Base-by-base conservation (phyloP, 768 basidiomycete species). In the Boletus rubescentipes region DNA sequence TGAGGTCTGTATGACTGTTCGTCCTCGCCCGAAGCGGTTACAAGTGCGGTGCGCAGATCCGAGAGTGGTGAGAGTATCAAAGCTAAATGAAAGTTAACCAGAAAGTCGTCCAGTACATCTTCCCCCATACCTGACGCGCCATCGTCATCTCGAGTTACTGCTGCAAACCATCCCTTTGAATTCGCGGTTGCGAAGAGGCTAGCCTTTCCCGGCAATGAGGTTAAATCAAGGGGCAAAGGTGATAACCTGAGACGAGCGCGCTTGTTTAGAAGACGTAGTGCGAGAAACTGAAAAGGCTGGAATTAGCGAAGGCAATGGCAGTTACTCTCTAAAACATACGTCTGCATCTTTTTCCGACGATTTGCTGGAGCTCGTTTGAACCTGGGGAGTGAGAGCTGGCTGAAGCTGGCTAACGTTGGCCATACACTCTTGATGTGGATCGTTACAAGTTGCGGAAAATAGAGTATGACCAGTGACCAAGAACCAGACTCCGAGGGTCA, bases 81-180 rank as follows among this genome's bases (percentile, higher is more conserved):
- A n/a, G 72, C 89, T 91, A 56, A 5, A 57, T 29, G 1, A 35
- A n/a, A n/a, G 5, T 46, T 2, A 36, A 44, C 9, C 10, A 8
- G 26, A 48, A 5, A 29, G 29, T 36, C n/a, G 32, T 49, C 47
- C 26, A 40, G 46, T 21, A 41, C 34, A 49, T 44, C 11, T 11
- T 48, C 9, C 34, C 58, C 75, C n/a, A n/a, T 51, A 82, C 82
- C 71, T 53, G 73, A 74, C 53, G 69, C 60, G 47, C 70, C 60
- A 61, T 66, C 41, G 44, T 58, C 48, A 45, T 72, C 70, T 36
- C 72, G 69, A 40, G 70, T 76, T 10, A 82, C 78, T 31, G 87
- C 86, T 42, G 81, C 85, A 68, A 91, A 91, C 83, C 84, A 91
- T 29, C 82, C 85, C 57, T 74, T 79, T 12, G 74, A 69, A 63